Evolutionary conservation across 2,329 filamentous ascomycete species (phyloP), one percentile per base, ranked within the genome.

Genomic region (Arthrobotrys conoides): DNA sequence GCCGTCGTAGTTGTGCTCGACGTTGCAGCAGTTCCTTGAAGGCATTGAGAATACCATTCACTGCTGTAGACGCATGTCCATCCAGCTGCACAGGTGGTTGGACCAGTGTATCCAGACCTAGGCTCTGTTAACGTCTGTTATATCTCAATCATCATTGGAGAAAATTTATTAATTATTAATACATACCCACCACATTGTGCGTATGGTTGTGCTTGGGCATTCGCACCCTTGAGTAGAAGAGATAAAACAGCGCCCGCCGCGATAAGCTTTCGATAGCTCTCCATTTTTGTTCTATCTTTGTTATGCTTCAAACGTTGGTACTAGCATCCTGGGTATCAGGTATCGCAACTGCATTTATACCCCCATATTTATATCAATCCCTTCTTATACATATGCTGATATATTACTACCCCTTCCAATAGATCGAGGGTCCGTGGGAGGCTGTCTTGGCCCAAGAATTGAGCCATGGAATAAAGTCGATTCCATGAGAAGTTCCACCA

Each of bases 21-120:
- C 2, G 53, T 70, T 6, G 41, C 46, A 3, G 18, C 57, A 10
- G 67, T 44, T 3, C 22, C 49, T 16, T 67, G 71, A 24, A 75
- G 49, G 44, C 71, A 75, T 27, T 77, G 72, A 14, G 65, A 76
- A 14, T 76, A 76, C 57, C 57, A 76, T 16, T 76, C 72, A 61
- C 44, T 76, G n/a, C 65, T 59, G 38, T 71, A 76, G 16, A 71
- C 66, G 12, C 72, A 76, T 5, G 66, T 71, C 72, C 65, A 76
- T 18, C 72, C 72, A n/a, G 5, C 18, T 1, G 71, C 66, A 20
- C 72, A 76, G 10, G 66, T 66, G 8, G 72, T 76, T 5, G 65
- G 57, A 12, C 72, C 72, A 0, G 72, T 76, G 22, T 61, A 76
- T 0, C 72, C 72, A 38, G 36, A 36, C 9, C 71, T 75, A 16